Base-by-base conservation (phyloP, 1,284 basidiomycete genomes). In the Neolentinus lepideus region DNA sequence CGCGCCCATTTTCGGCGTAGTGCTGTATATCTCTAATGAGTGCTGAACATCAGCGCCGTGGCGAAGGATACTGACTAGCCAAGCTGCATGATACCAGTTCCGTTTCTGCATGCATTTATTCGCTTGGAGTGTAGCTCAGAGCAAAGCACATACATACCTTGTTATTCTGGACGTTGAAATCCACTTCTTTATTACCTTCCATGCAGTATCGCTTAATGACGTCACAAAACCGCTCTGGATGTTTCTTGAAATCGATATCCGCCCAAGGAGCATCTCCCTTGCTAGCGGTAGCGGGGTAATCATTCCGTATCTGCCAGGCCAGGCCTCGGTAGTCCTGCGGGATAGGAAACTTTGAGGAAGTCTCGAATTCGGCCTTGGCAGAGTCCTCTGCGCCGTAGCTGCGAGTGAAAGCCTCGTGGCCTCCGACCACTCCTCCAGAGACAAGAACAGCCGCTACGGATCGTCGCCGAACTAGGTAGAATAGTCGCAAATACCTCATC, bases 81-180 rank as follows among this genome's bases (percentile, higher is more conserved):
- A 50, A 22, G 47, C 47, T 21, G 47, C 47, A 24, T 50, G 47
- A 22, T 50, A 50, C 47, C 47, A 50, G 24, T 50, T 50, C 14
- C 47, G 8, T 24, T 50, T 50, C 47, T 50, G 47, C 22, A 8
- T 6, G 8, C 14, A 50, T 31, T 6, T 6, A 6, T 46, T 9
- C 4, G 24, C 19, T 9, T 46, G 9, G 43, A 4, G 16, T 21
- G 6, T 46, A 6, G 43, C 16, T 4, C 19, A 43, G 19, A n/a
- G 33, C 10, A 50, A 16, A 12, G 22, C 6, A 3, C 9, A 25
- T 12, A 29, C 47, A 21, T 8, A 25, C 47, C 47, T 24, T 50
- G n/a, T 50, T 50, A 22, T 26, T 6, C n/a, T 50, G 47, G 27
- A 29, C 24, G 47, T 26, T 29, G 47, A 50, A 50, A 21, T 50